These are phyloP conservation scores for Blastobotrys serpentis DNA, from an alignment of 1,139 yeast genomes.

Conservation along the genomic window DNA sequence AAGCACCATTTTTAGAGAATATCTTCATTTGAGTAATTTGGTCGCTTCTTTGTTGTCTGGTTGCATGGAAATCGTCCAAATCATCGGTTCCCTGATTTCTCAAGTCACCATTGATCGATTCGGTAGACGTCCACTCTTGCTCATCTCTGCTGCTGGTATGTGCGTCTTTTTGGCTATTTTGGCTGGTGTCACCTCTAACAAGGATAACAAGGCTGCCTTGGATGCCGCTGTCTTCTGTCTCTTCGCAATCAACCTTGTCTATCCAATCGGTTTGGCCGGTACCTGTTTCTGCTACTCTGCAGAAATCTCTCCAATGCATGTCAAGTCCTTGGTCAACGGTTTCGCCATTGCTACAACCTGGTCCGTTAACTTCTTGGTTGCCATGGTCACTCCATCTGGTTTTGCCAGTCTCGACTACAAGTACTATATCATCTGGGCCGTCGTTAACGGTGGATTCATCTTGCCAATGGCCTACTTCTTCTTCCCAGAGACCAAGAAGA, in stretches of 20 bases:
- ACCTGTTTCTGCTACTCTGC: constrained; percentile 46
- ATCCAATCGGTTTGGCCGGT: constrained; percentile 28
- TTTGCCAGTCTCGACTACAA: constrained; percentile 40
- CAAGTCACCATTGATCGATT: constrained; percentile 50
- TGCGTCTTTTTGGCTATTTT: constrained; percentile 24
- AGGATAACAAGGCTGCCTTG: constrained; percentile 21
- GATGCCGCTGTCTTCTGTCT: constrained; percentile 26
- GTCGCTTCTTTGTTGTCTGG: constrained; percentile 18
- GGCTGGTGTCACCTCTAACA: constrained; percentile 27
- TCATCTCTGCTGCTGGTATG: constrained; percentile 25
- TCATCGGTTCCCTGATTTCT: constrained; percentile 48
- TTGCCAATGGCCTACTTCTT: constrained; percentile 43
- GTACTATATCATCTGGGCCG: constrained; percentile 41
- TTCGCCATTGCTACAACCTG: constrained; percentile 42
- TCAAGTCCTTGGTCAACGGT: constrained; percentile 58
- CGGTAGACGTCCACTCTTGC: constrained; percentile 55
- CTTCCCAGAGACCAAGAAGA: constrained; percentile 44
- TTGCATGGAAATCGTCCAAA: constrained; percentile 41
- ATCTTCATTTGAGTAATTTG: constrained; percentile 12
- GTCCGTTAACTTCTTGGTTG: constrained; percentile 47
- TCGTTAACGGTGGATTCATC: constrained; percentile 29
- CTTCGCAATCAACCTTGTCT: constrained; percentile 25
- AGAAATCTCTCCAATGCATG: constrained; percentile 56
- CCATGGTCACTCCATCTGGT: constrained; percentile 45
- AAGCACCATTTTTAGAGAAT: constrained; percentile 52